These are phyloP conservation scores for Tagetes patula DNA, from an alignment of 129 eudicot species.

Conservation along the genomic window DNA sequence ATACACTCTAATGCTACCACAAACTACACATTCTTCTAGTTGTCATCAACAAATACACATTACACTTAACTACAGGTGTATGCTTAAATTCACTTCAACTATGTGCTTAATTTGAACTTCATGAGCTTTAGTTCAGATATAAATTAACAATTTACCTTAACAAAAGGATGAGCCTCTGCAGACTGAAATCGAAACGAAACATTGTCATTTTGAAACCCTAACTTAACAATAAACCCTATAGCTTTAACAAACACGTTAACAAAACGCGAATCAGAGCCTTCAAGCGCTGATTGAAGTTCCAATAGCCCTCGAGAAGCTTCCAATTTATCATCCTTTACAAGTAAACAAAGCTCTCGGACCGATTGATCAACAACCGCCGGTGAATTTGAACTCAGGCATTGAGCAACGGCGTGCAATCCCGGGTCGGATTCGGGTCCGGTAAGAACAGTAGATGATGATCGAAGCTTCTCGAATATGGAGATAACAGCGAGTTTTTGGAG, in stretches of 20 bases:
- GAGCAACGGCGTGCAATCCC: constrained; percentile 57
- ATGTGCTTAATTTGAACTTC: constrained; percentile 7
- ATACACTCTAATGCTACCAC: not conserved
- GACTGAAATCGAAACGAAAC: constrained; percentile 39
- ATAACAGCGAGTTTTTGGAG: constrained; percentile 75
- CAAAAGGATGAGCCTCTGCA: constrained; percentile 65
- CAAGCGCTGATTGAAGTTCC: constrained; percentile 81
- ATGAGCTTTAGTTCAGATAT: not conserved
- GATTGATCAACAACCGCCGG: constrained; percentile 88
- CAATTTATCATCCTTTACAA: constrained; percentile 56
- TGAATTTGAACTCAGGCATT: constrained; percentile 69
- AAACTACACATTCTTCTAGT: constrained; percentile 7
- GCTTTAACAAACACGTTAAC: constrained; percentile 63
- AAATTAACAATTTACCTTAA: constrained; percentile 47
- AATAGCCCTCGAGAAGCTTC: constrained; percentile 45
- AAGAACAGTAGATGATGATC: constrained; percentile 43
- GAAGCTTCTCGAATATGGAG: constrained; percentile 72
- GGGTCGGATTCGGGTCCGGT: constrained; percentile 40
- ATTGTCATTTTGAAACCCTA: constrained; percentile 46
- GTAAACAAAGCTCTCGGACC: constrained; percentile 65
- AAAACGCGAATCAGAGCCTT: constrained; percentile 53
- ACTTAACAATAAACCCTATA: constrained; percentile 59
- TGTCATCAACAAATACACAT: not conserved
- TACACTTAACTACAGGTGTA: not conserved
- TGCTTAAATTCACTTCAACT: not conserved